Evolutionary conservation across 2,329 filamentous ascomycete genomes (phyloP).

Genomic region (Penicillium digitatum): DNA sequence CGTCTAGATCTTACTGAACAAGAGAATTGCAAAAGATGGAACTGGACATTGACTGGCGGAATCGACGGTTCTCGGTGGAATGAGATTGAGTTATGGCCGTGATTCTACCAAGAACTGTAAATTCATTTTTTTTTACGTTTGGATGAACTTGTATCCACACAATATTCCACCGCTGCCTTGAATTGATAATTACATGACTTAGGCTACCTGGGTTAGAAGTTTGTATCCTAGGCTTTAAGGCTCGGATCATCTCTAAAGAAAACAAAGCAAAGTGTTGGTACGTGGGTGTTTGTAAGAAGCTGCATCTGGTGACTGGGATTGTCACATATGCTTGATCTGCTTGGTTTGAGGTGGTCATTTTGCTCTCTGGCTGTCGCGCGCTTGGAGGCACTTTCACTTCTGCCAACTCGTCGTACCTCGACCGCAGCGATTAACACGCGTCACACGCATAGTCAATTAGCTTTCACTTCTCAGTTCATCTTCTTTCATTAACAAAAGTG

Average conservation of each 20-base stretch:
- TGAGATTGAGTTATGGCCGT: slow-evolving; percentile 65
- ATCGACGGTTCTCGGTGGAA: slow-evolving; percentile 56
- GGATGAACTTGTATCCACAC: background rate
- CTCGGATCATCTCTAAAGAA: fast-evolving
- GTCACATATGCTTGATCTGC: background rate
- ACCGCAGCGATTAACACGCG: background rate
- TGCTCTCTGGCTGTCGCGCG: background rate
- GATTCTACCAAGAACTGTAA: slow-evolving; percentile 11
- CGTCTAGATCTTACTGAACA: slow-evolving; percentile 67
- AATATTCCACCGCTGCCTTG: background rate
- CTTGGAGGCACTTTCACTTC: background rate
- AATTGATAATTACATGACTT: background rate
- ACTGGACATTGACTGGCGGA: slow-evolving; percentile 58
- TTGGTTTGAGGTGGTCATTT: background rate
- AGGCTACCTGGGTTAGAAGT: background rate
- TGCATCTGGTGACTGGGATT: background rate
- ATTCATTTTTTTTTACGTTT: too few species aligned
- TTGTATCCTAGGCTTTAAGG: background rate
- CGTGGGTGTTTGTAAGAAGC: background rate
- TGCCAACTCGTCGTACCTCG: background rate
- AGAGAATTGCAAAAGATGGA: slow-evolving; percentile 59
- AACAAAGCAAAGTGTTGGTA: background rate
- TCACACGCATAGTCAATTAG: background rate
- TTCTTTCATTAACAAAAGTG: background rate
- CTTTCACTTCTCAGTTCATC: background rate